Evolutionary conservation across 192 early-diverging fungal species (phyloP), one percentile per base, ranked within the genome.

Genomic region (Umbelopsis isabellina): DNA sequence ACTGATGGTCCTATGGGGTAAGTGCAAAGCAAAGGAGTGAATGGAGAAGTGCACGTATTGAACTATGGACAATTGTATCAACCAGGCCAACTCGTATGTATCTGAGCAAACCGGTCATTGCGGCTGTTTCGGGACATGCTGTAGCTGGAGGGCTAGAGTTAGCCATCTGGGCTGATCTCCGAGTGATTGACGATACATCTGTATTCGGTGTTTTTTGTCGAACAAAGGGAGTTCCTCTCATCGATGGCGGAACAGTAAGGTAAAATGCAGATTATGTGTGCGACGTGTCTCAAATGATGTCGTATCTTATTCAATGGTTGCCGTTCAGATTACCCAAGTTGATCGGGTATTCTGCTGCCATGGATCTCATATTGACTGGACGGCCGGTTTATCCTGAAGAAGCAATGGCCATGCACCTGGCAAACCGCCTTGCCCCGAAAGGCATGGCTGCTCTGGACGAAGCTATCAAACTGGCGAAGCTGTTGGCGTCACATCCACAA

Each of bases 121-220:
- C 83, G 2, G 80, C 80, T 41, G 75, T 86, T 37, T 82, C 83
- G 7, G 84, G 84, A 4, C 83, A 74, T 68, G 83, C 83, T 2
- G 84, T 86, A 18, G 84, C 84, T n/a, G 84, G 84, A 44, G 84
- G 84, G 2, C 27, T 86, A 2, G 84, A 86, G 37, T 70, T 86
- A 22, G 84, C 84, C 18, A 49, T 76, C 20, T 86, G 84, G 84
- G 84, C 82, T 15, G 84, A 86, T 52, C 74, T 86, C 1, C 66
- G 84, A 9, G 83, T 86, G 30, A 80, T 80, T 1, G 80, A 83
- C 23, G 27, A 71, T 3, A 74, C 70, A 0, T 75, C 83, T 6
- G 74, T 69, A 0, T 35, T 86, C 37, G 84, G 84, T 10, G 78
- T 86, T 10, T 86, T 81, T 41, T 86, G 84, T 66, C 70, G 83